These are phyloP conservation scores for Nannochloropsis gaditana DNA, from an alignment of 108 stramenopile species.

Conservation along the genomic window DNA sequence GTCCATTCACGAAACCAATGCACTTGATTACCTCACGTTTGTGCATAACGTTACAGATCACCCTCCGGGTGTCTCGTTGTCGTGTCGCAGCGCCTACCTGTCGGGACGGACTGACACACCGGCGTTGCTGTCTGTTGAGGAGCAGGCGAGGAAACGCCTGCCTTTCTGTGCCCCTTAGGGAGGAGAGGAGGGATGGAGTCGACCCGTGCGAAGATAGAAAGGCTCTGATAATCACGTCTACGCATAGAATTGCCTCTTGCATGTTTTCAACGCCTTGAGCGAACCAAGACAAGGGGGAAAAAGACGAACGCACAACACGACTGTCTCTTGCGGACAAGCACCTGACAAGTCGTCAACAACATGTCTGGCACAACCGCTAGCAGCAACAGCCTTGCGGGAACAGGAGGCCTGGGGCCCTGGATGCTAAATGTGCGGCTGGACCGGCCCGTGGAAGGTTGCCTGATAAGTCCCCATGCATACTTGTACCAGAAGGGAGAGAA, in stretches of 20 bases:
- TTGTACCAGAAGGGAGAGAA: not conserved
- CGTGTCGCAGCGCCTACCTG: too few species aligned
- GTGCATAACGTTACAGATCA: too few species aligned
- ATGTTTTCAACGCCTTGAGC: not conserved
- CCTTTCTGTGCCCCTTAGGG: not conserved
- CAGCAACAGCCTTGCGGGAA: not conserved
- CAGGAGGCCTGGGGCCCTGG: not conserved
- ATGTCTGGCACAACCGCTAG: not conserved
- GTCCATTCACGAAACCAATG: too few species aligned
- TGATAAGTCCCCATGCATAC: slow-evolving; percentile 22
- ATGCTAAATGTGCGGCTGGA: slow-evolving; percentile 33
- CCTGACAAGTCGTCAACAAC: not conserved
- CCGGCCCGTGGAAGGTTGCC: slow-evolving; percentile 41
- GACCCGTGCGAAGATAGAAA: not conserved
- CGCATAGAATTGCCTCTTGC: not conserved
- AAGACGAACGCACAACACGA: not conserved
- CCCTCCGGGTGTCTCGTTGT: too few species aligned
- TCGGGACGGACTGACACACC: too few species aligned
- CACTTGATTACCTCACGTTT: too few species aligned
- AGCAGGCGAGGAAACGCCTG: not conserved
- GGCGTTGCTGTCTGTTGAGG: not conserved
- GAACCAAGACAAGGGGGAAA: not conserved
- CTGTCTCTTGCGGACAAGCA: not conserved
- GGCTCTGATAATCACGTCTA: not conserved
- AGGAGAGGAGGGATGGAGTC: slow-evolving; percentile 16